Conservation (phyloP, 768 basidiomycete genomes). For the Stropharia rugosoannulata region DNA sequence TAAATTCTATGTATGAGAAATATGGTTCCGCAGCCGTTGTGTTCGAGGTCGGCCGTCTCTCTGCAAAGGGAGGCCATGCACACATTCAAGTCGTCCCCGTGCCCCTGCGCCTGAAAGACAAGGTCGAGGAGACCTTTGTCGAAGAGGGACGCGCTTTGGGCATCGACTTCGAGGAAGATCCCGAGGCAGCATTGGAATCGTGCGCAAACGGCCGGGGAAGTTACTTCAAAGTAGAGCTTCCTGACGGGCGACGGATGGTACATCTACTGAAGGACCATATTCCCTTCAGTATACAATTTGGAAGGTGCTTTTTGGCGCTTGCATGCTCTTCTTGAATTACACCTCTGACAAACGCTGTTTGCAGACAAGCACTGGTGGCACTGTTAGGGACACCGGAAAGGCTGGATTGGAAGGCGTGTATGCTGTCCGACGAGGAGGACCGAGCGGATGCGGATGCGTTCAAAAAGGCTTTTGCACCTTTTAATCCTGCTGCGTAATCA, state of each 20-base stretch:
- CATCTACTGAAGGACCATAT: constrained; percentile 78
- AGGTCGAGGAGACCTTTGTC: constrained; percentile 71
- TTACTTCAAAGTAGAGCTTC: constrained; percentile 92
- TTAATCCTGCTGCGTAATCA: constrained; percentile 49
- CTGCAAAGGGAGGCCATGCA: constrained; percentile 89
- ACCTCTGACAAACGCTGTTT: not conserved
- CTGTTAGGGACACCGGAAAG: constrained; percentile 77
- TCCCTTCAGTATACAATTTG: constrained; percentile 91
- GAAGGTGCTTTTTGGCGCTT: constrained; percentile 57
- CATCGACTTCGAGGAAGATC: constrained; percentile 74
- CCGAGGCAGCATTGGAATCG: constrained; percentile 57
- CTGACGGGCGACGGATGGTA: constrained; percentile 81
- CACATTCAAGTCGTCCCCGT: constrained; percentile 88
- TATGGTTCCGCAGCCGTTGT: constrained; percentile 68
- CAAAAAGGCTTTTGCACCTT: constrained; percentile 77
- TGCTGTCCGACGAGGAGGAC: constrained; percentile 82
- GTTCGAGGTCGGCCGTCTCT: constrained; percentile 86
- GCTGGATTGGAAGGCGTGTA: constrained; percentile 91
- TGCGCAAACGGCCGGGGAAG: constrained; percentile 57
- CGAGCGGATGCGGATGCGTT: constrained; percentile 80
- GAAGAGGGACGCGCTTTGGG: constrained; percentile 65
- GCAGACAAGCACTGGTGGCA: constrained; percentile 77
- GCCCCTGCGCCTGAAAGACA: constrained; percentile 57
- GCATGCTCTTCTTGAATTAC: constrained; percentile 7
- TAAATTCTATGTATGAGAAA: constrained; percentile 70